Conservation (phyloP, 139 green algal species). For the Astrephomene gubernaculifera region DNA sequence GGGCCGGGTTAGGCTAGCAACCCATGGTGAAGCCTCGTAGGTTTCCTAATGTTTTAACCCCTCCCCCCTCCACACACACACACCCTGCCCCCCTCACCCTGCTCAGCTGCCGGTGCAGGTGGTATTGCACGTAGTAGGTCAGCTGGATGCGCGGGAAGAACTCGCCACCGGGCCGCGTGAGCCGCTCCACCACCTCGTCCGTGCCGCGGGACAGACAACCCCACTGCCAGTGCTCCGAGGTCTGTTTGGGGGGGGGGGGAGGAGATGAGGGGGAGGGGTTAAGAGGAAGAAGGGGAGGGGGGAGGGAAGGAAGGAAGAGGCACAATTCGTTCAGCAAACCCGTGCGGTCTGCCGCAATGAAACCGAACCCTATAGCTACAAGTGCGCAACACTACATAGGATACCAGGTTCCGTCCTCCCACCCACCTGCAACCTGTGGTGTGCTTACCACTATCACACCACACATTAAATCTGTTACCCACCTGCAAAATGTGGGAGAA, state of each 20-base stretch:
- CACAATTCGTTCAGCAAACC: too few species aligned
- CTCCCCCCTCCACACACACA: background rate
- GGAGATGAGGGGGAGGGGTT: background rate
- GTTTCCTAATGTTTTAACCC: too few species aligned
- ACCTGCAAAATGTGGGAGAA: too few species aligned
- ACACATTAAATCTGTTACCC: too few species aligned
- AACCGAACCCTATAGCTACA: too few species aligned
- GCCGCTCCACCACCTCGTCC: conserved; percentile 62
- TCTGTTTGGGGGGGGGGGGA: conserved; percentile 44
- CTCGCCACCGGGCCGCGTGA: conserved; percentile 63
- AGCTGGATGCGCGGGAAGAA: conserved; percentile 52
- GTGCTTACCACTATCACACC: too few species aligned
- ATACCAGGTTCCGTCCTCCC: too few species aligned
- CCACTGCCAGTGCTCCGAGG: conserved; percentile 93
- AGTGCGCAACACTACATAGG: too few species aligned
- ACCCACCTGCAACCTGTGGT: too few species aligned
- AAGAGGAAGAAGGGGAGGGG: background rate
- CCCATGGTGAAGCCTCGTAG: too few species aligned
- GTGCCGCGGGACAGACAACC: conserved; percentile 69
- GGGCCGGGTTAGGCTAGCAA: too few species aligned
- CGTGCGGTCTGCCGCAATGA: too few species aligned
- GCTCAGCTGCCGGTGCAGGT: conserved; percentile 90
- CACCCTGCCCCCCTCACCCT: conserved; percentile 10
- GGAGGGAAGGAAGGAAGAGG: background rate
- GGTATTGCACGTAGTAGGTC: conserved; percentile 91